Base-by-base conservation (phyloP, 768 basidiomycete genomes). In the Amanita molliuscula region DNA sequence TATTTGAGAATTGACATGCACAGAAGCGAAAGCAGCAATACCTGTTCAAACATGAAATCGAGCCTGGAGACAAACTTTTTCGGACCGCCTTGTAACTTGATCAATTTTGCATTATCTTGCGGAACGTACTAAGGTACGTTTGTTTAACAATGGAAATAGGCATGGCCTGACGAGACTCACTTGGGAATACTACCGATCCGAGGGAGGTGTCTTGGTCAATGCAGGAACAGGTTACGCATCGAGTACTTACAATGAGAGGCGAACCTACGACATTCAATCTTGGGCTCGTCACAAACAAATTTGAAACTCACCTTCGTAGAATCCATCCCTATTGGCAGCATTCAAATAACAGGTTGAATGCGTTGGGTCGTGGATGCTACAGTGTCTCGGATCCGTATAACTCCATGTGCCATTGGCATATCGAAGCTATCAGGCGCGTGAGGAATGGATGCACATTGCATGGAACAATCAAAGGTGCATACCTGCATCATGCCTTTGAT, bases 341-440 rank as follows among this genome's bases (percentile, higher is more conserved):
- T 80, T 73, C 51, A 83, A 60, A 65, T 78, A 82, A 55, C 81
- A 83, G 0, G 78, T 79, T 1, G 80, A 70, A 20, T 70, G 64
- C 3, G 62, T 61, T 0, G 80, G 81, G 55, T 82, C 80, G 51
- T 83, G 74, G 36, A 78, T 68, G 56, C 79, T 81, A 58, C 81
- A 83, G 58, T 82, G 80, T 33, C 81, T 65, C 3, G 81, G 81
- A 59, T 83, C 81, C 1, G 81, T 83, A 52, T 72, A 79, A 57
- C 76, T 78, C 63, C 76, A 83, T 0, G 72, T 73, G 3, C 81
- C 80, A 55, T 79, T 71, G 1, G 69, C 68, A 48, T 75, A 77
- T 15, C 74, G 70, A 6, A 74, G 78, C 79, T 82, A 50, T 21
- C n/a, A 29, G 16, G 26, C 48, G 48, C 40, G 4, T 13, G 18